phyloP scores from a whole-genome alignment of 2,329 filamentous ascomycete genomes.

The Chrysosphaeria jannelii region DNA sequence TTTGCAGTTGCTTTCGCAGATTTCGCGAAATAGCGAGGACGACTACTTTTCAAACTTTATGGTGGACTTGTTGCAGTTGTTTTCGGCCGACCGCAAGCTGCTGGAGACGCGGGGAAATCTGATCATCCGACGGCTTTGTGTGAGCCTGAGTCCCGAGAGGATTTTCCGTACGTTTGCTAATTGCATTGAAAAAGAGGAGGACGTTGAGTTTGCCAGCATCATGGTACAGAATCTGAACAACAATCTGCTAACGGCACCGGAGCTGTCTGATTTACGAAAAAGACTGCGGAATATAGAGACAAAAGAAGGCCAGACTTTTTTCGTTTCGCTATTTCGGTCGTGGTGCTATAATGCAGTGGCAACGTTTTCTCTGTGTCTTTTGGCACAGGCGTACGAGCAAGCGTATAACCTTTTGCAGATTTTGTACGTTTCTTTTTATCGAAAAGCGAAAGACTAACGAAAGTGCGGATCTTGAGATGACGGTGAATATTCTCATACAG shows the following conservation, averaged over 20 bases:
- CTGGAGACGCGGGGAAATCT: conserved; percentile 82
- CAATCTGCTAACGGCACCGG: conserved; percentile 89
- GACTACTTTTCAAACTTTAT: conserved; percentile 96
- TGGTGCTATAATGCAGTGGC: conserved; percentile 98
- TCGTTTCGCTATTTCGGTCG: conserved; percentile 75
- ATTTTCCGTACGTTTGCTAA: conserved; percentile 92
- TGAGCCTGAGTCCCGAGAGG: conserved; percentile 73
- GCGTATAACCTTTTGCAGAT: conserved; percentile 89
- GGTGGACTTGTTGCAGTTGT: conserved; percentile 83
- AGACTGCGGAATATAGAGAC: conserved; percentile 71
- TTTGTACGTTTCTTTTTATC: conserved; percentile 27
- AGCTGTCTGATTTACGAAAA: conserved; percentile 72
- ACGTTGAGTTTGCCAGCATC: conserved; percentile 93
- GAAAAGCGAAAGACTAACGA: not conserved
- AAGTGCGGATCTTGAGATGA: conserved; percentile 92
- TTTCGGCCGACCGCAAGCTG: conserved; percentile 74
- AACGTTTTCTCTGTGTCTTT: conserved; percentile 79
- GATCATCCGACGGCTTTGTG: conserved; percentile 82
- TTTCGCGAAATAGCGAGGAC: conserved; percentile 86
- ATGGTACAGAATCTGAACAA: conserved; percentile 99
- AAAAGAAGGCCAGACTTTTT: conserved; percentile 82
- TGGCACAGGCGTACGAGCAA: conserved; percentile 93
- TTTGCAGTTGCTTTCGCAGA: conserved; percentile 75
- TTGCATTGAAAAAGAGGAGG: conserved; percentile 90
- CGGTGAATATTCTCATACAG: conserved; percentile 92